phyloP scores from a whole-genome alignment of 1,284 basidiomycete species.

The Apiotrichum brassicae region DNA sequence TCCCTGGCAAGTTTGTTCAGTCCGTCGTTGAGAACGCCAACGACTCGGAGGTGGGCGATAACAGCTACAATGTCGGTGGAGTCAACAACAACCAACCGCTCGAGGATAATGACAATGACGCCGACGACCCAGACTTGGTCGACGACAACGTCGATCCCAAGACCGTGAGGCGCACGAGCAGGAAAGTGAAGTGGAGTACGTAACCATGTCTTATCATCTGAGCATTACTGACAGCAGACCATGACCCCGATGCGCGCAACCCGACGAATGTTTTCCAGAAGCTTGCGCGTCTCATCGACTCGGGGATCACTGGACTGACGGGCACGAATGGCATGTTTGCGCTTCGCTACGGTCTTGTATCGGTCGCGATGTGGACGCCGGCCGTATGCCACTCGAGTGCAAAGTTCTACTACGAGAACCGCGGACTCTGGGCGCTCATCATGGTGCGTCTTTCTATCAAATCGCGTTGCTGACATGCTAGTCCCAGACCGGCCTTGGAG shows the following conservation, averaged over 20 bases:
- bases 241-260: slow-evolving; percentile 40
- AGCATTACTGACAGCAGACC: not conserved
- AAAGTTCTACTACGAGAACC: slow-evolving; percentile 45
- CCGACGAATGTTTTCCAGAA: slow-evolving; percentile 36
- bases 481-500: slow-evolving; percentile 58
- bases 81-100: not conserved
- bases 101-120: not conserved
- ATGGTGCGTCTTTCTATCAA: slow-evolving; percentile 45
- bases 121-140: not conserved
- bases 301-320: slow-evolving; percentile 22
- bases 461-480: not conserved
- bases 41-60: slow-evolving; percentile 9
- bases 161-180: not conserved
- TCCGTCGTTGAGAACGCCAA: slow-evolving; percentile 39
- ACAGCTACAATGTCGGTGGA: not conserved
- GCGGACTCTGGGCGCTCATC: slow-evolving; percentile 58
- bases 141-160: slow-evolving; percentile 1
- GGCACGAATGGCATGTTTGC: slow-evolving; percentile 49
- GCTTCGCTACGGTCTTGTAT: slow-evolving; percentile 55
- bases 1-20: slow-evolving; percentile 47
- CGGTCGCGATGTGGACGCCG: slow-evolving; percentile 57
- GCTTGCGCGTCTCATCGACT: slow-evolving; percentile 23
- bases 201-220: too few species aligned
- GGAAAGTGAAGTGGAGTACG: not conserved
- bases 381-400: slow-evolving; percentile 47